Evolutionary conservation across 768 basidiomycete genomes (phyloP), one percentile per base, ranked within the genome.

Genomic region (Boletus subcaerulescens): DNA sequence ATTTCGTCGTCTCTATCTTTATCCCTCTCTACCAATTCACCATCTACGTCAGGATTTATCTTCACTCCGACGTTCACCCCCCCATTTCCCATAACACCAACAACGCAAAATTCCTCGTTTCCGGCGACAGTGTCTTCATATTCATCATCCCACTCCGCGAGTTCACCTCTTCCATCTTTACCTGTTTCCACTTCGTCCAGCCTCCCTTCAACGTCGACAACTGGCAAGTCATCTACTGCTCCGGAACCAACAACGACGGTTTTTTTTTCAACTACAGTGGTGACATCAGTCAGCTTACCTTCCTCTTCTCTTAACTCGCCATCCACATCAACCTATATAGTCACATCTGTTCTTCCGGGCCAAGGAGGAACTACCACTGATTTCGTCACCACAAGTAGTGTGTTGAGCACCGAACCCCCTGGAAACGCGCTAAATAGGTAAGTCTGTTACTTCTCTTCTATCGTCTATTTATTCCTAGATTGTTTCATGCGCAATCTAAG

Each of bases 381-480:
- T 8, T 58, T 61, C 33, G 45, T 66, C 36, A 59, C 65, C 14
- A 56, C 66, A 11, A 66, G 57, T 22, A 33, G 45, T 9, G 63
- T 55, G 18, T 57, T 72, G 41, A 72, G 68, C 32, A 70, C 69
- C 0, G 42, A 61, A 36, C 10, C 35, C 29, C 51, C 61, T 17
- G 52, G 41, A 39, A 50, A 22, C 3, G 14, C 39, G 0, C 17
- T 58, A 12, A 45, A 43, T 32, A 42, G 62, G 69, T 70, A 45
- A 48, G 70, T 45, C 20, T 7, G 11, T 9, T 33, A 5, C n/a
- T 48, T 29, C 1, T 41, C 47, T 53, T 38, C 29, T 39, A 15
- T 29, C 38, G 4, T 41, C 36, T 32, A 33, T 52, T 48, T 48
- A 18, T 49, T 32, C 33, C 49, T 5, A 15, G 22, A 38, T 43